Evolutionary conservation across 768 basidiomycete genomes (phyloP), one percentile per base, ranked within the genome.

Genomic region (Lepiota brunneoincarnata): DNA sequence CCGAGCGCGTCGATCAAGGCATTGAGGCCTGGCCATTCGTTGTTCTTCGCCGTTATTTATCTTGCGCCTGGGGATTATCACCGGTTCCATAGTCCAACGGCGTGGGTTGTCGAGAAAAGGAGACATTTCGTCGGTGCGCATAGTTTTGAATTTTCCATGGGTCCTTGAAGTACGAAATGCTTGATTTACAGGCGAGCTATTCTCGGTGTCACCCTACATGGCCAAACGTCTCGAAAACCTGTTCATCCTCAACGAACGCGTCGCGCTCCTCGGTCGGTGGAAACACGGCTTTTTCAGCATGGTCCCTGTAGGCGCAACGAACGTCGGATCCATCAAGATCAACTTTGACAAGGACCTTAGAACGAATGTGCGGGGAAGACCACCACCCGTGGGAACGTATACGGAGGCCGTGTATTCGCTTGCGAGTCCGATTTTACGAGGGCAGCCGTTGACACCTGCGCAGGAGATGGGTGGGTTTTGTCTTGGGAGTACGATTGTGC

Each of bases 381-480:
- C 76, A 24, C 88, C 83, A 49, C 92, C 89, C 36, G 76, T 87
- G 0, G 95, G 94, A 24, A 90, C 93, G 1, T 97, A 91, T 71
- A 82, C 84, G 4, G 97, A 98, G 72, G 97, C 95, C 0, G 86
- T 91, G 12, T 99, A 99, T 69, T 82, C 86, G 2, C 81, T 80
- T 5, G 96, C 95, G 0, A 93, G 91, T 1, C 73, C 86, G 0
- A 70, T 98, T 23, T 77, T 98, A 34, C 79, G 84, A 15, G 97
- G 97, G 0, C 93, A 97, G 64, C 95, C 96, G 1, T 77, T 98
- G 41, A 76, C 75, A 0, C 78, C 89, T 1, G 95, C 91, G 0
- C 91, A 97, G 68, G 95, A 99, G 74, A 93, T 98, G 90, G 97
- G 97, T 28, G 97, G 95, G 1, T 99, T 99, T 73, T 89, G 86